Evolutionary conservation across 2,329 filamentous ascomycete genomes (phyloP).

Genomic region (Microcera coccophila): DNA sequence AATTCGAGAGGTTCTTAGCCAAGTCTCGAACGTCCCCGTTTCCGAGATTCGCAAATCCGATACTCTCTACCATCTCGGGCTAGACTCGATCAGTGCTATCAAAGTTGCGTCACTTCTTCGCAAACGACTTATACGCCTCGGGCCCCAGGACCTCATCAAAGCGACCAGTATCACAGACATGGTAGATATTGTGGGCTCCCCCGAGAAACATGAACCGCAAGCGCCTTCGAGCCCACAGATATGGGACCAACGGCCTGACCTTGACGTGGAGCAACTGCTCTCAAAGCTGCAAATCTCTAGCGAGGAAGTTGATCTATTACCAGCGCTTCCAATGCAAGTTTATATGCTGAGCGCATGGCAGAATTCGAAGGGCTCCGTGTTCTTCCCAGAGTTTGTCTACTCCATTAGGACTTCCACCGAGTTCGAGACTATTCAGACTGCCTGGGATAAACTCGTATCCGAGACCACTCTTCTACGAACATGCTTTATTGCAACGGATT

Average conservation of each 20-base stretch:
- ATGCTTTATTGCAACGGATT: conserved; percentile 52
- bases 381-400: conserved; percentile 71
- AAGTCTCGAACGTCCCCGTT: conserved; percentile 58
- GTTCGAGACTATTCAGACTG: conserved; percentile 42
- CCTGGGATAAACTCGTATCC: conserved; percentile 59
- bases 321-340: conserved; percentile 70
- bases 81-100: conserved; percentile 90
- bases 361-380: conserved; percentile 60
- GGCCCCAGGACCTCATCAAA: conserved; percentile 67
- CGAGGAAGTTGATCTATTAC: conserved; percentile 57
- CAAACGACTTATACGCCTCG: conserved; percentile 57
- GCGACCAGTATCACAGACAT: conserved; percentile 64
- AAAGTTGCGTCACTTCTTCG: conserved; percentile 71
- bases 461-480: conserved; percentile 66
- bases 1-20: conserved; percentile 48
- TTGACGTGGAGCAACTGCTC: conserved; percentile 41
- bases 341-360: conserved; percentile 80
- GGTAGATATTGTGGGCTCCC: conserved; percentile 33
- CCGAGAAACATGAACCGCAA: neutral
- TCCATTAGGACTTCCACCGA: conserved; percentile 40
- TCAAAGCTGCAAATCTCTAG: conserved; percentile 36
- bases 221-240: neutral
- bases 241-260: conserved; percentile 31
- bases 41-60: conserved; percentile 56
- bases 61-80: conserved; percentile 76